Evolutionary conservation across 495 filamentous ascomycete species (phyloP).

Genomic region (Podospora appendiculata): DNA sequence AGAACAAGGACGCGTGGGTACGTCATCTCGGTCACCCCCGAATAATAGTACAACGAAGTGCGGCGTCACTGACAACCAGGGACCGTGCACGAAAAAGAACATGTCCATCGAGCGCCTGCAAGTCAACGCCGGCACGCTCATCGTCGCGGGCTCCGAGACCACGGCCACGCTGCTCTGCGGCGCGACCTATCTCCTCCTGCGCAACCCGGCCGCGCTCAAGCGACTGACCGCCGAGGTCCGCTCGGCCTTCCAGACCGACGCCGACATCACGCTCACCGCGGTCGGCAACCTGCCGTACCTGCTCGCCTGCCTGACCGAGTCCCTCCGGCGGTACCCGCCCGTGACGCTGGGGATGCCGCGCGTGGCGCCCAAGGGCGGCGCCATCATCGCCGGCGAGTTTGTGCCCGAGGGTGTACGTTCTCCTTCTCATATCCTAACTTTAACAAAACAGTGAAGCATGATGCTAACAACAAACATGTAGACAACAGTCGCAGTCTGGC

Average conservation of each 20-base stretch:
- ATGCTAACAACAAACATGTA: slow-evolving; percentile 7
- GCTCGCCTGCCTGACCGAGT: slow-evolving; percentile 45
- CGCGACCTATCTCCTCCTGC: slow-evolving; percentile 40
- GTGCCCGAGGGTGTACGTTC: slow-evolving; percentile 28
- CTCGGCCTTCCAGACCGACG: slow-evolving; percentile 31
- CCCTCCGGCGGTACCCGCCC: slow-evolving; percentile 43
- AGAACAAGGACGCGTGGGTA: slow-evolving; percentile 26
- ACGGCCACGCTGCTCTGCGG: slow-evolving; percentile 43
- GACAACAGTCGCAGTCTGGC: slow-evolving; percentile 42
- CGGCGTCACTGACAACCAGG: too few relatives aligned
- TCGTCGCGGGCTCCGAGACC: slow-evolving; percentile 41
- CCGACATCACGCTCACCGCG: slow-evolving; percentile 39
- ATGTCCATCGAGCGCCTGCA: slow-evolving; percentile 8
- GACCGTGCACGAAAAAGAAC: not conserved
- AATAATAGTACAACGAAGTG: too few relatives aligned
- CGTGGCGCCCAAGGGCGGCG: not conserved
- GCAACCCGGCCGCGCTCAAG: slow-evolving; percentile 28
- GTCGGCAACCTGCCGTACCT: slow-evolving; percentile 41
- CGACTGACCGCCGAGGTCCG: slow-evolving; percentile 42
- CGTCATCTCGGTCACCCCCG: not conserved
- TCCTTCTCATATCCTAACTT: not conserved
- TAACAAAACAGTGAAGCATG: too few relatives aligned
- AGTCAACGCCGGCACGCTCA: slow-evolving; percentile 14
- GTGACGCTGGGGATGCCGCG: slow-evolving; percentile 37
- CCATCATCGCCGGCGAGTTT: slow-evolving; percentile 32